A percentile compares a stretch with the other conserved stretches of the same genome.
Evolutionary conservation across 2,329 filamentous ascomycete genomes (phyloP).

Genomic region (Colletotrichum noveboracense): DNA sequence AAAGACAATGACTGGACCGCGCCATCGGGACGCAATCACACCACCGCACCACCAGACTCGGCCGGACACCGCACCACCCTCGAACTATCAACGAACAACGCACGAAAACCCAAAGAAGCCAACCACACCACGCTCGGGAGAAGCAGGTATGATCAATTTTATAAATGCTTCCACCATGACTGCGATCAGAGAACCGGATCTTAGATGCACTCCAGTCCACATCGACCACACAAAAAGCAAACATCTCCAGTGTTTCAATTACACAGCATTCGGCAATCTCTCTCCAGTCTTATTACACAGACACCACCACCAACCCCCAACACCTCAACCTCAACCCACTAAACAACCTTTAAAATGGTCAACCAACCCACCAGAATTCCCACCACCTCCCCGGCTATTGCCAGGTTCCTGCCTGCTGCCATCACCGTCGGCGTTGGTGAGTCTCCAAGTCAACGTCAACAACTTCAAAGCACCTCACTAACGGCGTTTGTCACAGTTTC

Average conservation of each 20-base stretch:
- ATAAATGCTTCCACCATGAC: background rate
- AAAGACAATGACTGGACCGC: background rate
- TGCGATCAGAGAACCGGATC: background rate
- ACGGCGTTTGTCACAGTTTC: conserved; percentile 5
- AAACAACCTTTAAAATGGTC: conserved; percentile 9
- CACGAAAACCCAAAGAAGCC: background rate
- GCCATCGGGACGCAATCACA: conserved; percentile 17
- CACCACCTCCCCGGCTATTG: conserved; percentile 1
- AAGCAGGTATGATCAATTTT: background rate
- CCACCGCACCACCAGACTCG: conserved; percentile 12
- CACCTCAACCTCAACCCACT: background rate
- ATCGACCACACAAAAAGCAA: conserved; percentile 15
- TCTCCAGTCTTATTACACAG: background rate
- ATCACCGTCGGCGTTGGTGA: conserved; percentile 13
- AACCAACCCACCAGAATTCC: conserved; percentile 15
- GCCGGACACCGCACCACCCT: conserved; percentile 15
- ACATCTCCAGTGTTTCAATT: background rate
- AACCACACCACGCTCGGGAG: conserved; percentile 9
- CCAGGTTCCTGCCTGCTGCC: conserved; percentile 10
- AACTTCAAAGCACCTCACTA: background rate
- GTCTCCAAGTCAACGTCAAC: background rate
- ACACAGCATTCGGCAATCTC: background rate
- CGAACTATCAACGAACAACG: conserved; percentile 14
- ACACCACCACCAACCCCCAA: background rate
- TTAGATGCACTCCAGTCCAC: conserved; percentile 14